phyloP scores from a whole-genome alignment of 306 rosid genomes.

The Erythrophleum fordii region DNA sequence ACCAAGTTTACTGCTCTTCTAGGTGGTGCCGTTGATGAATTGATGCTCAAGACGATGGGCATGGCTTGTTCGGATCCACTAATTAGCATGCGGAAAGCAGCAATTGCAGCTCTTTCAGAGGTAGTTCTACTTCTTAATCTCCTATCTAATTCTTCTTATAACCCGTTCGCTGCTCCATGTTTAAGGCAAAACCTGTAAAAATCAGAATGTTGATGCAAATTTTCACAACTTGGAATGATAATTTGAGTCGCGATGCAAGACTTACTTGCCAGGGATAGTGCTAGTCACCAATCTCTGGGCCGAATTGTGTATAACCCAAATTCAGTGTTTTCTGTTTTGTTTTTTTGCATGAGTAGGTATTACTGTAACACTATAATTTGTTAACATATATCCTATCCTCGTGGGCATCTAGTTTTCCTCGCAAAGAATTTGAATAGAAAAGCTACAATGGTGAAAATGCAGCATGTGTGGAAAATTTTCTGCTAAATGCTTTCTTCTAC shows the following conservation, averaged over 20 bases:
- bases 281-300: not conserved
- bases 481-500: not conserved
- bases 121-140: conserved; percentile 41
- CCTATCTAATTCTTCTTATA: not conserved
- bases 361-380: not conserved
- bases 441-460: not conserved
- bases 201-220: not conserved
- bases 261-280: not conserved
- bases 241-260: not conserved
- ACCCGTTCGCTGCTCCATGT: not conserved
- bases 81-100: conserved; percentile 87
- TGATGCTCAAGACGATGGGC: conserved; percentile 78
- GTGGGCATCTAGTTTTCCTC: conserved; percentile 22
- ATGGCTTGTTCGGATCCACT: conserved; percentile 95
- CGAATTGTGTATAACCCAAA: not conserved
- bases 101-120: conserved; percentile 79
- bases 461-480: not conserved
- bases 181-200: not conserved
- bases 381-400: not conserved
- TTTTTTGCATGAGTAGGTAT: not conserved
- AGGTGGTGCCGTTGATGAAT: conserved; percentile 73
- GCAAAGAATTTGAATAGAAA: not conserved
- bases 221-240: not conserved
- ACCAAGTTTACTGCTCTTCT: conserved; percentile 73
- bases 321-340: not conserved